Percentiles rank a stretch among this genome's conserved stretches.
These are phyloP conservation scores for Mycena latifolia DNA, from an alignment of 768 basidiomycete species.

Conservation along the genomic window DNA sequence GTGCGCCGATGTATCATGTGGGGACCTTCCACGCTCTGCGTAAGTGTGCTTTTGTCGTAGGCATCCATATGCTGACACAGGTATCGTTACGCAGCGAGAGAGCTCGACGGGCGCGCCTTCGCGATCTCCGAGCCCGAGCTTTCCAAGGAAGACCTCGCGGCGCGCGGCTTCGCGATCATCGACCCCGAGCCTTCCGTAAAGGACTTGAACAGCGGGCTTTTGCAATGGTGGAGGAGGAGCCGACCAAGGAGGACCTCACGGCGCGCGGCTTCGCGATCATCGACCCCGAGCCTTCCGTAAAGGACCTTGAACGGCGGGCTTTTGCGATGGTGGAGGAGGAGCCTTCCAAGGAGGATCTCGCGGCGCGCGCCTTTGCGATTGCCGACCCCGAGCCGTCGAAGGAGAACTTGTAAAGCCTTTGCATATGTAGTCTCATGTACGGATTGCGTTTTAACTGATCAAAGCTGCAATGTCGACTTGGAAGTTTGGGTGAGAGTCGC, in stretches of 20 bases:
- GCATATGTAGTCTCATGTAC: no score
- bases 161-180: slow-evolving; percentile 3
- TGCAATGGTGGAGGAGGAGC: not conserved
- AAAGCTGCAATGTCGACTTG: no score
- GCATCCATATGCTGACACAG: not conserved
- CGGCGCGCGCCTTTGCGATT: not conserved
- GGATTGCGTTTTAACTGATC: no score
- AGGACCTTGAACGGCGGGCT: not conserved
- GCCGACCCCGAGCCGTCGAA: no score
- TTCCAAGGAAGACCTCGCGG: not conserved
- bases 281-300: not conserved
- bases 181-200: no score
- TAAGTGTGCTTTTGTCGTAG: not conserved
- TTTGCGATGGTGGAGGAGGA: not conserved
- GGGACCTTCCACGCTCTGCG: not conserved
- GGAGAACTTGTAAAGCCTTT: no score
- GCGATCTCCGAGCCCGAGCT: not conserved
- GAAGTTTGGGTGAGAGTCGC: no score
- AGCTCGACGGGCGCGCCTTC: slow-evolving; percentile 1
- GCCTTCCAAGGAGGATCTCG: not conserved
- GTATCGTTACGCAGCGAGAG: not conserved
- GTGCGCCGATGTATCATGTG: not conserved
- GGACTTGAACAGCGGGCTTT: not conserved
- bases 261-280: not conserved
- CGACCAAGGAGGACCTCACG: not conserved